phyloP scores from a whole-genome alignment of 495 filamentous ascomycete genomes.

The Neurospora sp. region DNA sequence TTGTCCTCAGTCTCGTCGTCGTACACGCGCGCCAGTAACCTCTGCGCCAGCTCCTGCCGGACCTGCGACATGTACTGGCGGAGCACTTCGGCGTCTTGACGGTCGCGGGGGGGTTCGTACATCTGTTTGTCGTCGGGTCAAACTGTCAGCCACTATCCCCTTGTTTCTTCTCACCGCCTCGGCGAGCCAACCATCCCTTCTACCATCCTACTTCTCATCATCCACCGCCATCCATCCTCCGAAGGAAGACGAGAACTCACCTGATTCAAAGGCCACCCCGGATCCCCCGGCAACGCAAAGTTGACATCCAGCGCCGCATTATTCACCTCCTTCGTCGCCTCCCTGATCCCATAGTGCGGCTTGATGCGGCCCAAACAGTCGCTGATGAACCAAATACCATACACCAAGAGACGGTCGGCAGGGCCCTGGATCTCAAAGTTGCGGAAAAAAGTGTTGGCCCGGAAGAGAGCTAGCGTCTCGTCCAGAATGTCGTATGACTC shows the following conservation, averaged over 20 bases:
- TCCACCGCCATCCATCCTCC: too few species aligned
- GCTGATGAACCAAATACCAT: conserved; percentile 88
- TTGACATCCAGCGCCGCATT: conserved; percentile 69
- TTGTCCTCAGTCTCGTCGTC: conserved; percentile 62
- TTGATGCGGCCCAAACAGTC: conserved; percentile 82
- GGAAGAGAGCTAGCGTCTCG: conserved; percentile 85
- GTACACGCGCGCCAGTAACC: conserved; percentile 79
- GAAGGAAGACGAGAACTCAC: too few species aligned
- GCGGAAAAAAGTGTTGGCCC: conserved; percentile 96
- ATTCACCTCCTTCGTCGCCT: conserved; percentile 45
- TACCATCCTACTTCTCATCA: too few species aligned
- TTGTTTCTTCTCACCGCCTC: neutral
- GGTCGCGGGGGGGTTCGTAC: conserved; percentile 61
- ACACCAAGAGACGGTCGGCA: conserved; percentile 89
- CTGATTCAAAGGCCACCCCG: conserved; percentile 87
- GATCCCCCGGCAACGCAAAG: conserved; percentile 92
- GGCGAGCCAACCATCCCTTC: too few species aligned
- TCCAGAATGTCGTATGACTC: conserved; percentile 92
- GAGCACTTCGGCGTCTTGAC: conserved; percentile 80
- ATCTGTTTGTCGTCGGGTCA: conserved; percentile 26
- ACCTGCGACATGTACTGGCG: conserved; percentile 84
- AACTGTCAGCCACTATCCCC: neutral
- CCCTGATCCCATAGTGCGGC: conserved; percentile 42
- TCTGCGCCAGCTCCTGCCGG: conserved; percentile 75
- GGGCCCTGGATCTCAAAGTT: conserved; percentile 99